Evolutionary conservation across 345 rosid species (phyloP).

Genomic region (Salix suchowensis): DNA sequence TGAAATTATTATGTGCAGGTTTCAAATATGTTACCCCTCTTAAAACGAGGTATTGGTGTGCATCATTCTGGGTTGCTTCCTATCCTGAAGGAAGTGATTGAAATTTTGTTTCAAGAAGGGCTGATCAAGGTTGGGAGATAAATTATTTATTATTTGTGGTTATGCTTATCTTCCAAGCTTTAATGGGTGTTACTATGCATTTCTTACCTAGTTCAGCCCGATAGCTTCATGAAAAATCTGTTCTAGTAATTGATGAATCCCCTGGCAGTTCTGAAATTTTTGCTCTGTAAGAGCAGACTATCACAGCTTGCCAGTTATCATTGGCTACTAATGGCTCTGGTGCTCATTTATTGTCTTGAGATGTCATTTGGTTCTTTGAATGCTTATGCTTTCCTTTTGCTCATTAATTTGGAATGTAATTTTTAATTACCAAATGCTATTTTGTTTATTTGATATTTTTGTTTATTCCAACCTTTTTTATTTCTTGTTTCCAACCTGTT

Average conservation of each 20-base stretch:
- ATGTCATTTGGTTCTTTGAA: background rate
- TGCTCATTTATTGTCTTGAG: background rate
- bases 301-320: too few relatives aligned
- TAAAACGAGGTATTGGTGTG: constrained; percentile 97
- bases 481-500: background rate
- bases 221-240: too few relatives aligned
- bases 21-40: constrained; percentile 83
- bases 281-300: too few relatives aligned
- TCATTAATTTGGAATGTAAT: too few relatives aligned
- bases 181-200: background rate
- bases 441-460: background rate
- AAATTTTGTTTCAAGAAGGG: constrained; percentile 98
- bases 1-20: constrained; percentile 43
- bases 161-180: background rate
- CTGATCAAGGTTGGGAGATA: constrained; percentile 61
- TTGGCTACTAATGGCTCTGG: background rate
- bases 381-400: background rate
- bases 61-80: constrained; percentile 99
- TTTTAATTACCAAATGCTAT: background rate
- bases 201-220: background rate
- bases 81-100: constrained; percentile 94
- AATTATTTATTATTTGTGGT: background rate
- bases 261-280: too few relatives aligned
- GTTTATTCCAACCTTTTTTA: background rate
- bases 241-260: too few relatives aligned